Conservation (phyloP, 768 basidiomycete species). For the Boletus edulis region DNA sequence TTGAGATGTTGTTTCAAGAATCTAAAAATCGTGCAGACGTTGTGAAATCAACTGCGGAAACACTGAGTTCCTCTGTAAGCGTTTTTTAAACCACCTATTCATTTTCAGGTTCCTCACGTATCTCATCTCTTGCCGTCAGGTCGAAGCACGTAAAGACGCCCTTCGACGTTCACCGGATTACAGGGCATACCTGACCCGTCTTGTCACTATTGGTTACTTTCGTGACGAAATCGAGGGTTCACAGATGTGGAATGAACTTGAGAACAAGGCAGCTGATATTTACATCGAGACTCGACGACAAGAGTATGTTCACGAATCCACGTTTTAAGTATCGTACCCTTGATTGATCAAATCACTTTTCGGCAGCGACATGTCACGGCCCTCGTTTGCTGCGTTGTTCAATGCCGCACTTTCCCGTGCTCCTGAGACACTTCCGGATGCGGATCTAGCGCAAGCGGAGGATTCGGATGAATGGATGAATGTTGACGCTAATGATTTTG, state of each 20-base stretch:
- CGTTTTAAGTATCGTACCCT: neutral
- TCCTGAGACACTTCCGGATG: slow-evolving; percentile 24
- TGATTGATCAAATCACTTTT: slow-evolving; percentile 7
- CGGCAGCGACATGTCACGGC: slow-evolving; percentile 55
- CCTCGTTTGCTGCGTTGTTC: slow-evolving; percentile 74
- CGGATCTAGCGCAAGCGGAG: slow-evolving; percentile 40
- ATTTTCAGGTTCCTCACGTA: neutral
- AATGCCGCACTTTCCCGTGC: slow-evolving; percentile 57
- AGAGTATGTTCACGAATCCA: slow-evolving; percentile 52
- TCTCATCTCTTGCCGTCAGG: slow-evolving; percentile 34
- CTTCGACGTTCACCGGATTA: slow-evolving; percentile 69
- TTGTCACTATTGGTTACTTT: slow-evolving; percentile 73
- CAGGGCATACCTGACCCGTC: slow-evolving; percentile 62
- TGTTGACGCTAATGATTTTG: slow-evolving; percentile 72
- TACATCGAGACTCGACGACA: slow-evolving; percentile 62
- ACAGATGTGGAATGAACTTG: slow-evolving; percentile 67
- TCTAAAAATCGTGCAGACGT: slow-evolving; percentile 56
- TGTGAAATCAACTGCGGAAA: slow-evolving; percentile 36
- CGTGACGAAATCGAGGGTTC: slow-evolving; percentile 76
- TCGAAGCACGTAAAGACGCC: slow-evolving; percentile 64
- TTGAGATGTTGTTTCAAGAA: slow-evolving; percentile 95
- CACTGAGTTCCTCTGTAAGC: slow-evolving; percentile 48
- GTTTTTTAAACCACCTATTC: neutral
- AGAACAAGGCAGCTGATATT: slow-evolving; percentile 63
- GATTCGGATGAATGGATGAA: slow-evolving; percentile 87